Base-by-base conservation (phyloP, 2,329 filamentous ascomycete species). In the Tolypocladium album region DNA sequence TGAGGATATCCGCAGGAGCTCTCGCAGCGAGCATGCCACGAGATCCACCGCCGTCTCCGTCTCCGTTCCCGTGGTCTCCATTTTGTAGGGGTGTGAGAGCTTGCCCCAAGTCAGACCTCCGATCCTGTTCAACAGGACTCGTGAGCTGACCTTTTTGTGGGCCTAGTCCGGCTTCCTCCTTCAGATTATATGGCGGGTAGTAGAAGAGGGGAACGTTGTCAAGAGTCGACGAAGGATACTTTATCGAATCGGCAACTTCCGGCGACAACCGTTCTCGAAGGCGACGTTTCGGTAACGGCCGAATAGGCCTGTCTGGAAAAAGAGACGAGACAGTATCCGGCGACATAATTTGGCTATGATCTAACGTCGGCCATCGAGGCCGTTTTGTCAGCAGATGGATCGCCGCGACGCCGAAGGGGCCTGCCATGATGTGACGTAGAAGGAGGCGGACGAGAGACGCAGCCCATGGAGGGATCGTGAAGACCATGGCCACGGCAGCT, bases 291-390 rank as follows among this genome's bases (percentile, higher is more conserved):
- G 94, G 94, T 62, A 99, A 79, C 60, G 94, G 94, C 70, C 92
- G 88, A 72, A 99, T 99, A 62, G 93, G 89, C 74, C 94, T 88
- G 71, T 96, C 90, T 65, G 91, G 91, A 72, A 90, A 96, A 69
- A 90, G 80, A 61, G 89, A 85, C 62, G 91, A 94, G 64, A 86
- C 82, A 61, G 88, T 88, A 79, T 96, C 91, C 65, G 86, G 79
- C 69, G 84, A 85, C 83, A 88, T 87, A 61, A 72, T 82, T 69
- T 74, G 73, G 67, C 73, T 74, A 73, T 72, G 70, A 71, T 75
- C 79, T 82, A 70, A 60, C 59, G 57, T 39, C 42, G 53, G 62
- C 56, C 58, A 62, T 59, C 57, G 59, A 62, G 56, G 52, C 60
- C 61, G 57, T 61, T 58, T 63, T 58, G 67, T 73, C 67, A 73